Conservation (phyloP, 1,139 yeast genomes). For the Blastobotrys arbuscula region DNA sequence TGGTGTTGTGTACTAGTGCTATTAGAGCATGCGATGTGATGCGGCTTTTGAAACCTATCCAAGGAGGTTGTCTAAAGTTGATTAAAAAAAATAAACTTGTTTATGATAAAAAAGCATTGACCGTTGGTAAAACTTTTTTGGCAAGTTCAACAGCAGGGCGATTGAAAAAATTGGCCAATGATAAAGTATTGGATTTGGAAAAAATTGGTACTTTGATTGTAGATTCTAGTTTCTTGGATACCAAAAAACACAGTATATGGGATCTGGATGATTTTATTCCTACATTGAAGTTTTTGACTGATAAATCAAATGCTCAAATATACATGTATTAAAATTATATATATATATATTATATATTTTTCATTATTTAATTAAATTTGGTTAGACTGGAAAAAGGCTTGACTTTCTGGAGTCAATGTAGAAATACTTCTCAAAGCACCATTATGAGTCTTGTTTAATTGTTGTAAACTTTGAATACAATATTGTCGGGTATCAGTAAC, state of each 20-base stretch:
- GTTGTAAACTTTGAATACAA: constrained; percentile 35
- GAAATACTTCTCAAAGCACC: constrained; percentile 28
- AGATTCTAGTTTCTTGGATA: constrained; percentile 59
- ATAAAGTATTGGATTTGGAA: constrained; percentile 33
- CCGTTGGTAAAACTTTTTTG: constrained; percentile 47
- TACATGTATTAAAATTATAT: constrained; percentile 28
- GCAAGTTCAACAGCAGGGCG: constrained; percentile 67
- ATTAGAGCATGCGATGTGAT: constrained; percentile 68
- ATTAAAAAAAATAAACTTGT: constrained; percentile 61
- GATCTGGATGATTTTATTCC: constrained; percentile 40
- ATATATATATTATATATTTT: background rate
- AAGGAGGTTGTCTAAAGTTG: constrained; percentile 50
- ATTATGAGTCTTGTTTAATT: constrained; percentile 28
- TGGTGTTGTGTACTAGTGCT: constrained; percentile 65
- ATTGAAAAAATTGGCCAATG: constrained; percentile 44
- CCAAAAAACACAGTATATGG: constrained; percentile 59
- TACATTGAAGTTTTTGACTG: constrained; percentile 23
- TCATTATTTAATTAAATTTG: constrained; percentile 24
- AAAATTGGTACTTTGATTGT: constrained; percentile 47
- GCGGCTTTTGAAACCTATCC: constrained; percentile 44
- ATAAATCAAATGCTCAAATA: constrained; percentile 20
- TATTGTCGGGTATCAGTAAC: constrained; percentile 38
- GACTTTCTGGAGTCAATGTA: constrained; percentile 37
- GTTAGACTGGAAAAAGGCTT: constrained; percentile 31
- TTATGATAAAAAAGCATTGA: constrained; percentile 51